Conservation (phyloP, 495 filamentous ascomycete species). For the Daldinia bambusicola region DNA sequence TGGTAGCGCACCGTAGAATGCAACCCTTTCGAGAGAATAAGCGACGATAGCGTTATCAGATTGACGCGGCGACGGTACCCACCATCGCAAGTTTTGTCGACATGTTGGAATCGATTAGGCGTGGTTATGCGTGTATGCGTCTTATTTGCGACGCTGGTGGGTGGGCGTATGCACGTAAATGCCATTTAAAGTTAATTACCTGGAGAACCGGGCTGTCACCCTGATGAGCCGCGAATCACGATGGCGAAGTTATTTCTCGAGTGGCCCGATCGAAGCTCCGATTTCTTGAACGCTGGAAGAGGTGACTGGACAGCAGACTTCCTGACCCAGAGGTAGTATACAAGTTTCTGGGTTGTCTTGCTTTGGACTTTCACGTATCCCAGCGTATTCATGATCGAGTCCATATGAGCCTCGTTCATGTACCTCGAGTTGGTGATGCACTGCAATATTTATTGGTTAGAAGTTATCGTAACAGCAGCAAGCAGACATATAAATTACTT, state of each 20-base stretch:
- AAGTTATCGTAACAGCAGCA: neutral
- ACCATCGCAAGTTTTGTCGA: constrained; percentile 17
- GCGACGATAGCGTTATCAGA: constrained; percentile 15
- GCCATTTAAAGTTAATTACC: neutral
- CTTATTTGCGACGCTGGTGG: constrained; percentile 6
- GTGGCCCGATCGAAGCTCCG: constrained; percentile 75
- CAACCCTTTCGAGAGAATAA: constrained; percentile 17
- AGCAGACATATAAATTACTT: neutral
- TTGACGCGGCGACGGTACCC: constrained; percentile 19
- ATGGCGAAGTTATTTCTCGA: constrained; percentile 91
- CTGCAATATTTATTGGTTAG: constrained; percentile 22
- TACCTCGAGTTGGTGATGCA: constrained; percentile 95
- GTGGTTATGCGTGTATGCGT: neutral
- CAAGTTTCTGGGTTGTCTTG: constrained; percentile 83
- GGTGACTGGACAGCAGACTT: constrained; percentile 30
- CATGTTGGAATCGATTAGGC: constrained; percentile 3
- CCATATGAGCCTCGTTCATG: constrained; percentile 76
- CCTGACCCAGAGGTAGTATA: constrained; percentile 85
- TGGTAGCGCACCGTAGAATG: constrained; percentile 15
- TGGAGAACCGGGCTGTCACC: constrained; percentile 26
- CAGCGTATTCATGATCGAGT: constrained; percentile 76
- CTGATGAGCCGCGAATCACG: constrained; percentile 57
- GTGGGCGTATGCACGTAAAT: too few species aligned
- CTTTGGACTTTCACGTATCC: constrained; percentile 72
- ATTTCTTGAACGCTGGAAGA: constrained; percentile 63